phyloP scores from a whole-genome alignment of 2,329 filamentous ascomycete species.

The Phoma sp. region DNA sequence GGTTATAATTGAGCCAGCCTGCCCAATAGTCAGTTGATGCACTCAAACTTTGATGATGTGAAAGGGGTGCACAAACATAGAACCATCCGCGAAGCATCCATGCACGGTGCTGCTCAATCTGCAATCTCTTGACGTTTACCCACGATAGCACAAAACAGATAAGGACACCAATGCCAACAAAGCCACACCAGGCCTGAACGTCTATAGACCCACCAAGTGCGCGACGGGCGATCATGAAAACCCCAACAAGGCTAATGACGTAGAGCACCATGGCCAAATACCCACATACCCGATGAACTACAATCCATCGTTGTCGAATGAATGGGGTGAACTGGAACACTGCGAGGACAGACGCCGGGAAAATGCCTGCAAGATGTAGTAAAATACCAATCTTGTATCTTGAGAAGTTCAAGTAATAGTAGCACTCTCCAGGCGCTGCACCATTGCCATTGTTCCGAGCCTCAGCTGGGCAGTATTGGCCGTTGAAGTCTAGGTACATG shows the following conservation, averaged over 20 bases:
- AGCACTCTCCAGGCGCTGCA: conserved; percentile 54
- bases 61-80: conserved; percentile 19
- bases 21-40: no score
- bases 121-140: conserved; percentile 65
- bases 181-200: conserved; percentile 56
- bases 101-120: conserved; percentile 55
- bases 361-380: conserved; percentile 53
- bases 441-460: conserved; percentile 14
- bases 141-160: conserved; percentile 56
- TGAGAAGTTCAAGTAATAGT: conserved; percentile 48
- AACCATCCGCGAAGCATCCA: conserved; percentile 42
- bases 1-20: conserved; percentile 63
- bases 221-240: conserved; percentile 60
- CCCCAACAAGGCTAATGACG: conserved; percentile 57
- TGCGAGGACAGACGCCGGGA: conserved; percentile 51
- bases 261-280: conserved; percentile 62
- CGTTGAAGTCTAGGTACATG: conserved; percentile 57
- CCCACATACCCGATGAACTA: conserved; percentile 68
- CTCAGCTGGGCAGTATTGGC: conserved; percentile 26
- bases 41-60: background rate
- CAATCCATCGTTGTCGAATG: conserved; percentile 56
- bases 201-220: conserved; percentile 63
- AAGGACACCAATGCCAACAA: conserved; percentile 56
- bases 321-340: conserved; percentile 53
- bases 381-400: conserved; percentile 50